A percentile compares a stretch with the other conserved stretches of the same genome.
These are phyloP conservation scores for Colletotrichum sansevieriae DNA, from an alignment of 2,329 filamentous ascomycete genomes.

Conservation along the genomic window DNA sequence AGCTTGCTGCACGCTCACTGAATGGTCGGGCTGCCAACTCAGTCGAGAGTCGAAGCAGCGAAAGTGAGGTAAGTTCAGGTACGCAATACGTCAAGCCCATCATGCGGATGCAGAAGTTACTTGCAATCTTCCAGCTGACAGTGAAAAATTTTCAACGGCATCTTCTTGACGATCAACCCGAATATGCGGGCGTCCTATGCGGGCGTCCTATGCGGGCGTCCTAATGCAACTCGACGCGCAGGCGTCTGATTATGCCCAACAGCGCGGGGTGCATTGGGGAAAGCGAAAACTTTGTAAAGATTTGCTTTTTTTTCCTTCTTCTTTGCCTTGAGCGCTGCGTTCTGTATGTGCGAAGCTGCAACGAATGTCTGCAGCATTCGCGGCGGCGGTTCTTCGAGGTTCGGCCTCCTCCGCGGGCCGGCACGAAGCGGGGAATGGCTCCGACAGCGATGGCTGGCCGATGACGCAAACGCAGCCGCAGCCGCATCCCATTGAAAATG, in stretches of 20 bases:
- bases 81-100: neutral
- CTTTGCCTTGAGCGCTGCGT: neutral
- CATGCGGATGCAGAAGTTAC: neutral
- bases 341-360: neutral
- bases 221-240: neutral
- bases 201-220: slow-evolving; percentile 15
- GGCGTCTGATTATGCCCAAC: neutral
- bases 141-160: neutral
- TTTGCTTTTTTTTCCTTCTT: slow-evolving; percentile 1
- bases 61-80: neutral
- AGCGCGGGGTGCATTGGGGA: slow-evolving; percentile 4
- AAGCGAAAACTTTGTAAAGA: slow-evolving; percentile 7
- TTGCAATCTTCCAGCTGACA: neutral
- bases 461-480: neutral
- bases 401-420: neutral
- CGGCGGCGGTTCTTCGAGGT: neutral
- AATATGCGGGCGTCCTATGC: slow-evolving; percentile 7
- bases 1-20: too few species aligned
- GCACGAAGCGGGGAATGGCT: neutral
- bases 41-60: neutral
- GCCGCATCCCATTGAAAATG: neutral
- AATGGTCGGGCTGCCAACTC: neutral
- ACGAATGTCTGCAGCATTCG: neutral
- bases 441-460: neutral
- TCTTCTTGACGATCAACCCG: neutral